Evolutionary conservation across 495 filamentous ascomycete genomes (phyloP), one percentile per base, ranked within the genome.

Genomic region (Penicillium coffeae): DNA sequence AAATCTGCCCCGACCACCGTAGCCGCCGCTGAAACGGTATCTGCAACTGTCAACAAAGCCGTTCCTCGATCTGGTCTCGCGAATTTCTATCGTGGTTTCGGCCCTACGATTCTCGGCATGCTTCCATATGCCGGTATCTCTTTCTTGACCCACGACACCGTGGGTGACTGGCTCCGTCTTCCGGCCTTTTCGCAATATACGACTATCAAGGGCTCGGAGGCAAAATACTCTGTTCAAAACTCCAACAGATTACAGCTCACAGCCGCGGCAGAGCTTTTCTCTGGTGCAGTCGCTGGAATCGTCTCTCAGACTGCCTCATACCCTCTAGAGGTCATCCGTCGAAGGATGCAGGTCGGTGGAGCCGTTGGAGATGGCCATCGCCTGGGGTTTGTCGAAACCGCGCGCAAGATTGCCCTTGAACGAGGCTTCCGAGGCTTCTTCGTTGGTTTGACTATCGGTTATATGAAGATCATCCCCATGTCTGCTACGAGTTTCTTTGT

Each of bases 61-160:
- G 74, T 80, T 0, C 83, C 87, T 0, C 74, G 75, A 21, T 76
- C 76, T 8, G 91, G 94, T 0, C 59, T 96, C 0, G 66, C 81
- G 35, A 97, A 97, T 66, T 98, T 98, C 68, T 98, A 95, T 65
- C 85, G 93, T 25, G 93, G 93, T 12, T 98, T 97, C 64, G 83
- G 81, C 0, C 85, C 92, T 0, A 97, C 93, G 0, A 63, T 98
- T 12, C 70, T 88, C 32, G 93, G 93, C 38, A 98, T 98, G 92
- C 63, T 98, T 12, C 93, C 93, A 2, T 98, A 98, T 57, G 93
- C 94, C 12, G 93, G 93, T 41, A 82, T 94, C 59, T 96, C 91
- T n/a, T 98, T 98, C 74, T 80, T 97, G 25, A 94, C 89, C 0
- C 93, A 98, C 65, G 93, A 98, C 61, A 87, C 87, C 3, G 78